These are phyloP conservation scores for Pseudozyma pruni DNA, from an alignment of 1,284 basidiomycete genomes.

Conservation along the genomic window DNA sequence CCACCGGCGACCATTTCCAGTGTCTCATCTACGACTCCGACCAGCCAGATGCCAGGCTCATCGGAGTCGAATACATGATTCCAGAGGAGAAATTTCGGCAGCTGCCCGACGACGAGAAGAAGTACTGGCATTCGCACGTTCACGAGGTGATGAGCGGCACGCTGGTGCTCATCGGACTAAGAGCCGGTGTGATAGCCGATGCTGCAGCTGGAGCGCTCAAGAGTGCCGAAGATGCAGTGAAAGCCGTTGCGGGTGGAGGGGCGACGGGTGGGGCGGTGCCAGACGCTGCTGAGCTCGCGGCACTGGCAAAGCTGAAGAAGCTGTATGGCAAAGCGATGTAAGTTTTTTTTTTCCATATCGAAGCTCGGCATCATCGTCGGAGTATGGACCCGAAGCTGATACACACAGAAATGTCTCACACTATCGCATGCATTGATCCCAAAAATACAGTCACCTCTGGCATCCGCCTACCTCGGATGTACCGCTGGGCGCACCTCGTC, in stretches of 20 bases:
- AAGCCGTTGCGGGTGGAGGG: conserved; percentile 1
- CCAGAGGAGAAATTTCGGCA: conserved; percentile 70
- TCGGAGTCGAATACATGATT: conserved; percentile 73
- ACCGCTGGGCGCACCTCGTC: conserved; percentile 31
- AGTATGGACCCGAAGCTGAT: conserved; percentile 2
- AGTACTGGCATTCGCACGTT: conserved; percentile 72
- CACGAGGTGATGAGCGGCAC: conserved; percentile 72
- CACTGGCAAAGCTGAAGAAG: conserved; percentile 22
- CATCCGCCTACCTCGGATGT: conserved; percentile 18
- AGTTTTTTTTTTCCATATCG: too few relatives aligned
- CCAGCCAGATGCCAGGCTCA: conserved; percentile 70
- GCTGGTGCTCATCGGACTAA: conserved; percentile 67
- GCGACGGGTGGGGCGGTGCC: conserved; percentile 35
- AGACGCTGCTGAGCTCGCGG: conserved; percentile 35
- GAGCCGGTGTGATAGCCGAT: conserved; percentile 13
- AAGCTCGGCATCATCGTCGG: not conserved
- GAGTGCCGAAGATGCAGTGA: conserved; percentile 18
- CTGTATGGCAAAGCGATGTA: conserved; percentile 40
- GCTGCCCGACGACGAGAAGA: conserved; percentile 71
- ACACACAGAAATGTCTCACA: not conserved
- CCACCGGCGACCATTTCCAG: conserved; percentile 24
- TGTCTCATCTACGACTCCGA: conserved; percentile 72
- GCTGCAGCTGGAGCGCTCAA: conserved; percentile 17
- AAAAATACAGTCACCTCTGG: conserved; percentile 18
- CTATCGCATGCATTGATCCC: not conserved